phyloP scores from a whole-genome alignment of 495 filamentous ascomycete species.

The Tricharina praecox region DNA sequence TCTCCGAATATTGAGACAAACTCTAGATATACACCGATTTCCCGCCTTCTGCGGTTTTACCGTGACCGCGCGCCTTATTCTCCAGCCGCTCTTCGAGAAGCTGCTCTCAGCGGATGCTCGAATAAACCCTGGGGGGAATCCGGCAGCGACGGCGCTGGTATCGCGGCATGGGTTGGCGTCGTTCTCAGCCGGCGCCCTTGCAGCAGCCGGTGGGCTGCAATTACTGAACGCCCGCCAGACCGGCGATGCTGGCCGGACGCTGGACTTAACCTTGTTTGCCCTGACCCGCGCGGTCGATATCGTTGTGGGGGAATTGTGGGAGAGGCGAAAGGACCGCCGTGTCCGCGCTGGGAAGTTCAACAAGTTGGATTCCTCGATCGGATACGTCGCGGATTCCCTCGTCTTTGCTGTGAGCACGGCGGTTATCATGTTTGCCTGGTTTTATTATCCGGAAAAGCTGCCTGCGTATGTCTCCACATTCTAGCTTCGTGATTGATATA shows the following conservation, averaged over 20 bases:
- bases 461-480: constrained; percentile 22
- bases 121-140: not conserved
- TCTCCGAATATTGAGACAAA: constrained; percentile 27
- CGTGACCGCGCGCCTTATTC: constrained; percentile 57
- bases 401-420: constrained; percentile 60
- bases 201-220: constrained; percentile 18
- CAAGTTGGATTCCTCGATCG: constrained; percentile 33
- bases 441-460: constrained; percentile 24
- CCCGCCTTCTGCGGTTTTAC: constrained; percentile 66
- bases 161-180: constrained; percentile 10
- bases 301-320: constrained; percentile 50
- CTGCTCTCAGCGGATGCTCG: no score
- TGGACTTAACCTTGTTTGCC: constrained; percentile 78
- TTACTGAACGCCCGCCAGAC: constrained; percentile 24
- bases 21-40: constrained; percentile 42
- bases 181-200: constrained; percentile 17
- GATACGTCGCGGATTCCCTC: constrained; percentile 44
- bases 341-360: constrained; percentile 34
- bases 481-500: no score
- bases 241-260: constrained; percentile 52
- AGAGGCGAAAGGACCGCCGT: constrained; percentile 30
- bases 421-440: constrained; percentile 50
- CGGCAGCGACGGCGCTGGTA: not conserved
- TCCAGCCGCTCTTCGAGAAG: constrained; percentile 36
- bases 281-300: constrained; percentile 56